Base-by-base conservation (phyloP, 1,284 basidiomycete genomes). In the Spongispora temasekensis region DNA sequence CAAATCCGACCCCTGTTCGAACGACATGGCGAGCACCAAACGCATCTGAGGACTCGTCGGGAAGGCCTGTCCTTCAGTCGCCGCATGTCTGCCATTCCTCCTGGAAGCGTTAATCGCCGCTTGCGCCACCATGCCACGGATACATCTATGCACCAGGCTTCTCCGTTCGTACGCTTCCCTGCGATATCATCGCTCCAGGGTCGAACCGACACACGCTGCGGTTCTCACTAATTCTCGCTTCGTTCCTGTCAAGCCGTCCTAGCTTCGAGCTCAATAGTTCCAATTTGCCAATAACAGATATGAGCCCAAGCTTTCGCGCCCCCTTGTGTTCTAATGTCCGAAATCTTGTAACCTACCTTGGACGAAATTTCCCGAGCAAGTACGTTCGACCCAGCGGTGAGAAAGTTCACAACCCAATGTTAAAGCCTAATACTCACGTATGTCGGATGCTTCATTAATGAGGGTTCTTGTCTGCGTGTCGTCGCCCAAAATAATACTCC, bases 51-150 rank as follows among this genome's bases (percentile, higher is more conserved):
- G 37, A 46, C 55, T 63, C 59, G 60, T 67, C 59, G 59, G 51
- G 58, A 69, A 60, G 59, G 59, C 6, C 59, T 61, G 61, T 72
- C 58, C 65, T 66, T 70, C 63, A 68, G 60, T 61, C 55, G 58
- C 66, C 66, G 70, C 68, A 68, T 65, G 67, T 60, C 59, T 67
- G 53, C 60, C 62, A 65, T 72, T 67, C 59, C 58, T 61, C 64
- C 68, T 72, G 64, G 71, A 73, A 69, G 68, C 53, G 52, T 75
- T 71, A 69, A 73, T 74, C 71, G 67, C 70, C 64, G 61, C 71
- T 61, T 19, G 71, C 70, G 73, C 69, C 69, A 70, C 70, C 68
- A 61, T 59, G 58, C 53, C 58, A 66, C 64, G 64, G 69, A 61
- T 57, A 58, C 58, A 40, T 72, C 65, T 21, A 68, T 58, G 56